Evolutionary conservation across 495 filamentous ascomycete genomes (phyloP), one percentile per base, ranked within the genome.

Genomic region (Penicillium longicatenatum): DNA sequence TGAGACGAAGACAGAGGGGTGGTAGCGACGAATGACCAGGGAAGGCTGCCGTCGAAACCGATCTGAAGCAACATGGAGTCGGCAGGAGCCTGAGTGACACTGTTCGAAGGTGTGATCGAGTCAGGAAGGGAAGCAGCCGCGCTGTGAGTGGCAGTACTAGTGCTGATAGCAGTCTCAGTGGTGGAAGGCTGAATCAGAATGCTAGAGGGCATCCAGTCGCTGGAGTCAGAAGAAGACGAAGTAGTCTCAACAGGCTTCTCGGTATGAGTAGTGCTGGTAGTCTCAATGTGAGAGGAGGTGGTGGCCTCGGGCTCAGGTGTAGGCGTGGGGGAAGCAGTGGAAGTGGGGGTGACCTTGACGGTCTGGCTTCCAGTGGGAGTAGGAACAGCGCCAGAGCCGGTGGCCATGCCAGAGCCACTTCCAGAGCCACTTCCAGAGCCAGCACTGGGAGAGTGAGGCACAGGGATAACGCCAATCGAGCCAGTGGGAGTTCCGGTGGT

Each of bases 21-120:
- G 2, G 72, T 74, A 21, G 88, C 89, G 29, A 98, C 89, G 66
- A 93, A 96, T 6, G 75, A 71, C 70, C 94, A 98, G 67, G 95
- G 92, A 58, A 95, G 82, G 5, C 80, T 76, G 63, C 85, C 86
- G 24, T 83, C 75, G 80, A 97, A 96, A 12, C 91, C 95, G 55
- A 98, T 79, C 64, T 97, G 91, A 59, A 97, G 86, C 60, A 92
- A 68, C 19, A 80, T 79, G 1, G 82, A 84, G 62, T 89, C 89
- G 2, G 74, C 66, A 2, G 93, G 91, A 41, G 72, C 68, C 19
- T 69, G 47, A 14, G 74, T 70, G n/a, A 78, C 64, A 33, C 79
- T 79, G 31, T 73, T 78, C 22, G 82, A 77, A 10, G 93, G 92
- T 20, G 84, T 80, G 58, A 98, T 94, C 26, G 89, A 82, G 57